Percentiles rank a stretch among this genome's conserved stretches.
Evolutionary conservation across 1,284 basidiomycete species (phyloP).

Genomic region (Entoloma clypeatum): DNA sequence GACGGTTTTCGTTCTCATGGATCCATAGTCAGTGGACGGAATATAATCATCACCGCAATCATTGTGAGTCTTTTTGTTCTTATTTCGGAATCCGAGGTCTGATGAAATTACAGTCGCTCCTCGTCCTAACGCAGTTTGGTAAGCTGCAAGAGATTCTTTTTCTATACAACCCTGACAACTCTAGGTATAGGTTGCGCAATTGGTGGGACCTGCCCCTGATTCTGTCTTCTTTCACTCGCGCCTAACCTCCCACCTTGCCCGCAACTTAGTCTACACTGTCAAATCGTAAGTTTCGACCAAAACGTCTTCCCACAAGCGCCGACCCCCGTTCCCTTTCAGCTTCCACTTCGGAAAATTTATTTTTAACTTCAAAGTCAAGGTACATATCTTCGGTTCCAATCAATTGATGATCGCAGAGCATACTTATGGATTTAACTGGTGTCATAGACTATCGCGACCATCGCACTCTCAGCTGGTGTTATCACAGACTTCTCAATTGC

Average conservation of each 20-base stretch:
- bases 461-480: slow-evolving; percentile 42
- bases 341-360: slow-evolving; percentile 13
- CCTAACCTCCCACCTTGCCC: too few relatives aligned
- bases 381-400: too few relatives aligned
- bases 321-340: slow-evolving; percentile 4
- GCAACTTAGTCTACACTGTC: slow-evolving; percentile 31
- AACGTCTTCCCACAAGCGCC: not conserved
- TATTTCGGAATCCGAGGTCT: not conserved
- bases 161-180: not conserved
- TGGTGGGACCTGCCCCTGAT: too few relatives aligned
- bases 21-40: slow-evolving; percentile 48
- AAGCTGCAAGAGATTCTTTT: slow-evolving; percentile 12
- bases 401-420: not conserved
- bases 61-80: slow-evolving; percentile 37
- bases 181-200: not conserved
- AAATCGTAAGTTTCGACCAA: slow-evolving; percentile 32
- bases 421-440: not conserved
- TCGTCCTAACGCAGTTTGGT: slow-evolving; percentile 40
- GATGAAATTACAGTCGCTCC: slow-evolving; percentile 26
- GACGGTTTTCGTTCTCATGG: slow-evolving; percentile 5
- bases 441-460: slow-evolving; percentile 36
- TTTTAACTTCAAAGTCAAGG: slow-evolving; percentile 22
- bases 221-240: too few relatives aligned
- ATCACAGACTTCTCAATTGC: slow-evolving; percentile 48
- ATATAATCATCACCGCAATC: slow-evolving; percentile 37